Conservation (phyloP, 345 rosid species). For the Linum usitatissimum region DNA sequence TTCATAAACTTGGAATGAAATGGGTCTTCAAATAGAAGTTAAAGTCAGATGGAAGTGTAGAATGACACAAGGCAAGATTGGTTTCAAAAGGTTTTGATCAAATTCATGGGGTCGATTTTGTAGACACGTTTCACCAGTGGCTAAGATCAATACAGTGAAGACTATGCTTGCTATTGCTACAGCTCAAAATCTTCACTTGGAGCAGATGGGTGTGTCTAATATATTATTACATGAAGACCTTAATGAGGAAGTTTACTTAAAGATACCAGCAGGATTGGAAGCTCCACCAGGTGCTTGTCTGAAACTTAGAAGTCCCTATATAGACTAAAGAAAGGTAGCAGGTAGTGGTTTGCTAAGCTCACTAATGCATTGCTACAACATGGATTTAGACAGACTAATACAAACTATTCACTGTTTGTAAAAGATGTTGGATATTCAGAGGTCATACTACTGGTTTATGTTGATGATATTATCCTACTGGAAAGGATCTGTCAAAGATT, state of each 20-base stretch:
- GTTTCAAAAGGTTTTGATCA: background rate
- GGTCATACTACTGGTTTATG: no score
- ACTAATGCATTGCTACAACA: background rate
- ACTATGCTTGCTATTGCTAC: background rate
- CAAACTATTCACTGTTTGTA: background rate
- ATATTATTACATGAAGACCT: background rate
- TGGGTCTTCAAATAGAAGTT: background rate
- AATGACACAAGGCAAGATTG: background rate
- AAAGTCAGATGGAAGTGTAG: background rate
- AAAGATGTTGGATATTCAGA: background rate
- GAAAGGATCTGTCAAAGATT: no score
- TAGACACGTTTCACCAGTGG: no score
- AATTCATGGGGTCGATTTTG: no score
- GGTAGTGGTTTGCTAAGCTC: background rate
- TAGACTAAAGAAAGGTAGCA: background rate
- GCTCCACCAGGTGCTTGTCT: no score
- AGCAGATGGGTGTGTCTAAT: background rate
- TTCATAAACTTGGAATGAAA: no score
- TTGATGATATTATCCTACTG: no score
- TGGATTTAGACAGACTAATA: background rate
- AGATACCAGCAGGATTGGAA: no score
- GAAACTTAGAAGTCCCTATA: background rate
- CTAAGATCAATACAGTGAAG: no score
- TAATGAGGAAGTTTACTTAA: background rate
- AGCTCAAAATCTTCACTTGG: background rate